Percentiles rank a stretch among this genome's conserved stretches.
These are phyloP conservation scores for Microthlaspi erraticum DNA, from an alignment of 345 rosid genomes.

Conservation along the genomic window DNA sequence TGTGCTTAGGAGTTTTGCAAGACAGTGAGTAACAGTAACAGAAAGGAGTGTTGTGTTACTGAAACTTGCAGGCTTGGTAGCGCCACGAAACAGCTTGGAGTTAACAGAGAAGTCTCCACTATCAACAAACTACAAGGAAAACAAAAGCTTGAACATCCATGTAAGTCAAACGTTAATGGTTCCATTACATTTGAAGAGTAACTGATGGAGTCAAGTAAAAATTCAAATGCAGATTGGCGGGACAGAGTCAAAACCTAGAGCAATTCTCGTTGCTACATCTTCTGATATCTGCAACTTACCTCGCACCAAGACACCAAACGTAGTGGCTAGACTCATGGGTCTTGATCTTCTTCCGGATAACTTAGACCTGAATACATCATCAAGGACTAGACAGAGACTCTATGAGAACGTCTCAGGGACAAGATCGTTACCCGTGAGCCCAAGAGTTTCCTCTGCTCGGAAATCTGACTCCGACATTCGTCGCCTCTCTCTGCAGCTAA, in stretches of 20 bases:
- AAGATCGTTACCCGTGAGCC: conserved; percentile 73
- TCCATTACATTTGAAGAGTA: conserved; percentile 5
- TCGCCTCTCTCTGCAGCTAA: conserved; percentile 71
- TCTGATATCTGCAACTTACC: conserved; percentile 51
- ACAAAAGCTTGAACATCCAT: conserved; percentile 47
- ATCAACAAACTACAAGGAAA: conserved; percentile 40
- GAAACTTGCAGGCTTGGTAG: conserved; percentile 58
- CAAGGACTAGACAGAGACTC: conserved; percentile 29
- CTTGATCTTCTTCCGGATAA: conserved; percentile 79
- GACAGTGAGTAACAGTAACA: conserved; percentile 7
- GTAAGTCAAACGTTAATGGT: conserved; percentile 49
- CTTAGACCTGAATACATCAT: conserved; percentile 44
- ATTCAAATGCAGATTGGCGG: conserved; percentile 46
- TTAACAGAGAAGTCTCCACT: conserved; percentile 52
- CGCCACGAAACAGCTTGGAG: conserved; percentile 84
- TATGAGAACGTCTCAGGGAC: conserved; percentile 32
- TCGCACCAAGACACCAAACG: conserved; percentile 66
- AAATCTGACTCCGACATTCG: conserved; percentile 63
- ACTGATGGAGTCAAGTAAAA: conserved; percentile 38
- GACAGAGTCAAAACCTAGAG: conserved; percentile 16
- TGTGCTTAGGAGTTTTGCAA: not conserved
- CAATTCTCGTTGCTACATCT: conserved; percentile 16
- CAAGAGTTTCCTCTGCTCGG: conserved; percentile 68
- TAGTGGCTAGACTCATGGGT: conserved; percentile 92
- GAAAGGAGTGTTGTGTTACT: conserved; percentile 4